phyloP scores from a whole-genome alignment of 306 rosid species.

The Lathyrus oleraceus region DNA sequence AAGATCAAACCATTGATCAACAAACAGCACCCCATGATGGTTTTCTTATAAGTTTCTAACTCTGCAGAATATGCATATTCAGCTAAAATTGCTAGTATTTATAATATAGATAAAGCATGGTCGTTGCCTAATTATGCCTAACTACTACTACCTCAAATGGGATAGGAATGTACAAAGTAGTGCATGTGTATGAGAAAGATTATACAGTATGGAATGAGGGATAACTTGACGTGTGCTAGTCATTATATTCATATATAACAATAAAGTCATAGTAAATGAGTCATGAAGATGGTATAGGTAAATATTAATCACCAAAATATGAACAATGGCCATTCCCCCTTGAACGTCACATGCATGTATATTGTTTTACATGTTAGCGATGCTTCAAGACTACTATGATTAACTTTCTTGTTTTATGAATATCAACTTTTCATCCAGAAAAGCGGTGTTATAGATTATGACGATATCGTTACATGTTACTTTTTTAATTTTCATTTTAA shows the following conservation, averaged over 20 bases:
- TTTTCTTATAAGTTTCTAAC: neutral
- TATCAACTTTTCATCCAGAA: constrained; percentile 5
- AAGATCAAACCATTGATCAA: constrained; percentile 38
- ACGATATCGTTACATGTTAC: neutral
- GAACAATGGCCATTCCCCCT: constrained; percentile 29
- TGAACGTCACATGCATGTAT: constrained; percentile 6
- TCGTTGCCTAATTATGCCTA: constrained; percentile 27
- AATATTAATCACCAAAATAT: neutral
- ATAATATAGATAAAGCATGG: constrained; percentile 22
- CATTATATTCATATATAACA: neutral
- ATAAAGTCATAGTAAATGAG: constrained; percentile 22
- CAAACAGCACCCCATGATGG: constrained; percentile 34
- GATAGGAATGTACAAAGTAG: neutral
- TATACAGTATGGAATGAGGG: constrained; percentile 23
- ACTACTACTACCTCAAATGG: constrained; percentile 1
- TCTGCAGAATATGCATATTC: constrained; percentile 19
- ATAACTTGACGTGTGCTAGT: constrained; percentile 34
- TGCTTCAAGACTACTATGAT: neutral
- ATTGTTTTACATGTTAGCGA: constrained; percentile 19
- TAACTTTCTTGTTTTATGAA: neutral
- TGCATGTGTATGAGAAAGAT: constrained; percentile 13
- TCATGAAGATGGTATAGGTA: constrained; percentile 21
- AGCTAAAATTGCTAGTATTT: constrained; percentile 29
- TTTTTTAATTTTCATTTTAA: neutral
- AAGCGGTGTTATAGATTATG: constrained; percentile 9